These are phyloP conservation scores for Nectriaceae sp. DNA, from an alignment of 2,329 filamentous ascomycete genomes.

Conservation along the genomic window DNA sequence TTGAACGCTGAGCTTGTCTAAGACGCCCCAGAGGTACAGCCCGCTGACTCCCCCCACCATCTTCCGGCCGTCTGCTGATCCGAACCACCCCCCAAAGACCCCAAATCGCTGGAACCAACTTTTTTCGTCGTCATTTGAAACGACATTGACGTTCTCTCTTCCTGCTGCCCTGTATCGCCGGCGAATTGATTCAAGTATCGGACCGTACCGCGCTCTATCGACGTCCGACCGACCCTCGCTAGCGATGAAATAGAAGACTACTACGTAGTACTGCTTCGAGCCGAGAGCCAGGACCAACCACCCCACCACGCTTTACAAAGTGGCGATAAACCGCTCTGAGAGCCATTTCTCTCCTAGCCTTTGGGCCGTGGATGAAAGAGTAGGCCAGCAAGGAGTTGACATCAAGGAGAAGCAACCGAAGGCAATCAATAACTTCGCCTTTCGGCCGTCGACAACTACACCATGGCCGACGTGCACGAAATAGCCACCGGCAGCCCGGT, in stretches of 20 bases:
- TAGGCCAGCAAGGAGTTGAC: not conserved
- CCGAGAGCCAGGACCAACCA: conserved; percentile 15
- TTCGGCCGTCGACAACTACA: not conserved
- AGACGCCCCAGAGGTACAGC: conserved; percentile 12
- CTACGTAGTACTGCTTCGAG: conserved; percentile 14
- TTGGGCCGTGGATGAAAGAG: not conserved
- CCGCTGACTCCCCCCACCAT: conserved; percentile 23
- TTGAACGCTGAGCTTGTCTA: not conserved
- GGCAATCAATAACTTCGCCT: not conserved
- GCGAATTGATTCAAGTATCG: conserved; percentile 1
- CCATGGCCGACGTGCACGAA: conserved; percentile 29
- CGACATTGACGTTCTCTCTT: conserved; percentile 12
- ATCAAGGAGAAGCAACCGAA: not conserved
- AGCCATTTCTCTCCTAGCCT: not conserved
- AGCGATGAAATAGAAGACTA: conserved; percentile 27
- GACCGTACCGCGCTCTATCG: conserved; percentile 3
- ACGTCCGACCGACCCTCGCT: conserved; percentile 9
- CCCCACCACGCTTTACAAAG: conserved; percentile 16
- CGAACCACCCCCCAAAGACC: conserved; percentile 12
- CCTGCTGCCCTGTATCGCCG: conserved; percentile 3
- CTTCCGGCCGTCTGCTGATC: conserved; percentile 28
- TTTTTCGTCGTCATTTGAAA: conserved; percentile 13
- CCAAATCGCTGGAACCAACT: conserved; percentile 13
- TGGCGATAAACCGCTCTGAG: conserved; percentile 9
- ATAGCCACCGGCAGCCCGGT: conserved; percentile 28